Percentiles rank a stretch among this genome's conserved stretches.
phyloP scores from a whole-genome alignment of 202 grass and related monocot genomes.

The Brachypodium distachyon region DNA sequence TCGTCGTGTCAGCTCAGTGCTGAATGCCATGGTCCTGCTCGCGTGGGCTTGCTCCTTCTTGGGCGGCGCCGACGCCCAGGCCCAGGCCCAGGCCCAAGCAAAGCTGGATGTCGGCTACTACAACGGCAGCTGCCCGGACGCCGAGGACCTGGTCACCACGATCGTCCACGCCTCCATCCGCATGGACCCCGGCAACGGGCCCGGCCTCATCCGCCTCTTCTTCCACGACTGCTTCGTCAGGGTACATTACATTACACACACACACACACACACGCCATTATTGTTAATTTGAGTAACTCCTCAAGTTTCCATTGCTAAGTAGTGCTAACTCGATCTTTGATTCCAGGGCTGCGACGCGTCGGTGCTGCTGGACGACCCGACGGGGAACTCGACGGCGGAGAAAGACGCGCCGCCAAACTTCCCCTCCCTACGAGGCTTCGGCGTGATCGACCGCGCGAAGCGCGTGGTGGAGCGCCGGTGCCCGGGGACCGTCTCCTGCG shows the following conservation, averaged over 20 bases:
- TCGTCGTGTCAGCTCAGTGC: no score
- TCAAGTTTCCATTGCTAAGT: no score
- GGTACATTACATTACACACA: no score
- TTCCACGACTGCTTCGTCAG: conserved; percentile 96
- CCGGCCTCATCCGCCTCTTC: conserved; percentile 66
- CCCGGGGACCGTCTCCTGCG: conserved; percentile 39
- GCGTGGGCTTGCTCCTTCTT: background rate
- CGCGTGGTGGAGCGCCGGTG: conserved; percentile 39
- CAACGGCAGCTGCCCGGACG: conserved; percentile 1
- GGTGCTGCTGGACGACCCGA: conserved; percentile 48
- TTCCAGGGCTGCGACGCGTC: conserved; percentile 69
- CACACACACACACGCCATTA: no score
- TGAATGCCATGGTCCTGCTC: no score
- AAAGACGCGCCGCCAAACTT: conserved; percentile 34
- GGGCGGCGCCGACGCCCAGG: background rate
- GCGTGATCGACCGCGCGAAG: conserved; percentile 50
- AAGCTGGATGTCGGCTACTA: conserved; percentile 47
- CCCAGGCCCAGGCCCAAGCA: no score
- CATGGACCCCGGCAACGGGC: conserved; percentile 37
- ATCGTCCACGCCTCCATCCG: conserved; percentile 28
- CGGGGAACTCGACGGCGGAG: conserved; percentile 31
- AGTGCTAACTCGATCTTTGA: no score
- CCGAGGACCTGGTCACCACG: conserved; percentile 22
- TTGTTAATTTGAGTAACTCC: no score
- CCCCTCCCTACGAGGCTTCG: conserved; percentile 42